Percentiles rank a stretch among this genome's conserved stretches.
Conservation (phyloP, 768 basidiomycete genomes). For the Lanmaoa pseudosensibilis region DNA sequence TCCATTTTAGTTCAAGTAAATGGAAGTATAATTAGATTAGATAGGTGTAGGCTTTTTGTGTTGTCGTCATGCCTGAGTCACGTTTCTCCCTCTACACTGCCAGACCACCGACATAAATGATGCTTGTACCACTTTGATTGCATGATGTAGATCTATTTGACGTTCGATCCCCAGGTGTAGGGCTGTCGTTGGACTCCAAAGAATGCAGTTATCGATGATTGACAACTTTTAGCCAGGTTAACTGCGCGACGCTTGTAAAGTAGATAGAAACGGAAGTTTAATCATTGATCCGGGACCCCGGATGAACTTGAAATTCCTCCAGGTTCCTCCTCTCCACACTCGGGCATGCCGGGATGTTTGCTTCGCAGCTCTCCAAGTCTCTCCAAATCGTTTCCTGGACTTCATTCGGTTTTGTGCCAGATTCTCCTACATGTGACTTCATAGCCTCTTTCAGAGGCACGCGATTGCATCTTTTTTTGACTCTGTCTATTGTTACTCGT, state of each 20-base stretch:
- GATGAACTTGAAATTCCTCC: no score
- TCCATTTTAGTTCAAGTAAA: conserved; percentile 24
- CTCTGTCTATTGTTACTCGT: no score
- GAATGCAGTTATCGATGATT: not conserved
- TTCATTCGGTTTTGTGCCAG: no score
- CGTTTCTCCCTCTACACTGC: not conserved
- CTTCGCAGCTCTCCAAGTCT: no score
- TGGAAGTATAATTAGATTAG: conserved; percentile 14
- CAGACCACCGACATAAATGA: not conserved
- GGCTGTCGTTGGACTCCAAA: not conserved
- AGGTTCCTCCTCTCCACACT: no score
- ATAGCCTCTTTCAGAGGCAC: no score
- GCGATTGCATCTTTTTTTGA: no score
- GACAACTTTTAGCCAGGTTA: not conserved
- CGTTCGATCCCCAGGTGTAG: not conserved
- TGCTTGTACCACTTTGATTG: not conserved
- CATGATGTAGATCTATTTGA: not conserved
- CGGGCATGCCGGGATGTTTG: not conserved
- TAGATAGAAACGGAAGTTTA: not conserved
- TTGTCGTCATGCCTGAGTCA: conserved; percentile 5
- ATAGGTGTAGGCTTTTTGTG: conserved; percentile 25
- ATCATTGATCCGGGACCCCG: not conserved
- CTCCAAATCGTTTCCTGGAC: no score
- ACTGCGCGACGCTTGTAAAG: no score
- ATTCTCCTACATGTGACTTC: no score